These are phyloP conservation scores for Metschnikowia colocasiae DNA, from an alignment of 805 yeast species.

Conservation along the genomic window DNA sequence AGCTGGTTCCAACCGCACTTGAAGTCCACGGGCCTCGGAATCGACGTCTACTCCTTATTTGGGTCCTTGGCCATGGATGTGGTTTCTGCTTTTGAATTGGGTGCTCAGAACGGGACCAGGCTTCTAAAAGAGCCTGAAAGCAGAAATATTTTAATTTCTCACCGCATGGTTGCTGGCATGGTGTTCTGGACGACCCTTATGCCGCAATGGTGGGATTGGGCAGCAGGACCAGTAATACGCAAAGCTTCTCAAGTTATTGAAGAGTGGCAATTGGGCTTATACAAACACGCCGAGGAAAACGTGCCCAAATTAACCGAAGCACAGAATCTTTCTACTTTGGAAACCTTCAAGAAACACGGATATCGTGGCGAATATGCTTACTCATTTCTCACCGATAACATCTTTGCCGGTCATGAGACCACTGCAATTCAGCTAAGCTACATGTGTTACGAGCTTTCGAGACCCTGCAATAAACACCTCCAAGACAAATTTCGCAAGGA, in stretches of 20 bases:
- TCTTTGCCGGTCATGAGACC: constrained; percentile 77
- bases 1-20: constrained; percentile 29
- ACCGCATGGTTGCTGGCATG: constrained; percentile 50
- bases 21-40: constrained; percentile 31
- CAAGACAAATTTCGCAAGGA: constrained; percentile 51
- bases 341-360: constrained; percentile 32
- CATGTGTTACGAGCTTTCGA: constrained; percentile 54
- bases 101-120: constrained; percentile 44
- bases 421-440: constrained; percentile 46
- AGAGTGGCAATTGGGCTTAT: constrained; percentile 43
- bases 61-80: constrained; percentile 72
- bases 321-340: constrained; percentile 31
- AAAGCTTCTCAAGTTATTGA: constrained; percentile 39
- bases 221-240: constrained; percentile 39
- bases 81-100: constrained; percentile 58
- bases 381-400: constrained; percentile 51
- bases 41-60: constrained; percentile 58
- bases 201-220: constrained; percentile 52
- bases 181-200: constrained; percentile 63
- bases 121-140: constrained; percentile 39
- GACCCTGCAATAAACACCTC: constrained; percentile 41
- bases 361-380: constrained; percentile 33
- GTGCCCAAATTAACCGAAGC: constrained; percentile 19
- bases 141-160: constrained; percentile 40
- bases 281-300: constrained; percentile 32